These are phyloP conservation scores for Daldinia decipiens DNA, from an alignment of 495 filamentous ascomycete genomes.

Conservation along the genomic window DNA sequence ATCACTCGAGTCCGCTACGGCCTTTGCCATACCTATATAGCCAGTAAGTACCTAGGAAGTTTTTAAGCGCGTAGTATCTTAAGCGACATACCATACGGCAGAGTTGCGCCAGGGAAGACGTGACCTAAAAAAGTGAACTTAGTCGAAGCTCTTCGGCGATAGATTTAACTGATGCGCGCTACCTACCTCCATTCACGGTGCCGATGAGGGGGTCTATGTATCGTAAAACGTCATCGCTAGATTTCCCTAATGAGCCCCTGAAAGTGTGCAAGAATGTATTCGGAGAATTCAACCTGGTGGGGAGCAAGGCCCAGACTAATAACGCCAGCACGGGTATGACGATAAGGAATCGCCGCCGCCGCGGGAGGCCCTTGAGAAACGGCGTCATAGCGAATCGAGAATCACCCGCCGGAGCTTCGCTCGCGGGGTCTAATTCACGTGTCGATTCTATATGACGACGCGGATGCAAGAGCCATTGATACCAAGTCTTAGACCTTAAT, in stretches of 20 bases:
- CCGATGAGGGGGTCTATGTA: slow-evolving; percentile 69
- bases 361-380: slow-evolving; percentile 50
- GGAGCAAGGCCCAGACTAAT: slow-evolving; percentile 45
- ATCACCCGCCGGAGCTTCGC: slow-evolving; percentile 16
- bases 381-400: slow-evolving; percentile 41
- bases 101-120: slow-evolving; percentile 76
- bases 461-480: slow-evolving; percentile 25
- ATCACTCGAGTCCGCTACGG: slow-evolving; percentile 68
- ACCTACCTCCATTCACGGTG: slow-evolving; percentile 67
- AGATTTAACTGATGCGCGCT: not conserved
- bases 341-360: slow-evolving; percentile 50
- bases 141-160: slow-evolving; percentile 5
- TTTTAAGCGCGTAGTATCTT: not conserved
- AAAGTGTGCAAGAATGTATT: slow-evolving; percentile 30
- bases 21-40: slow-evolving; percentile 69
- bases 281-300: slow-evolving; percentile 49
- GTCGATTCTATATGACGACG: slow-evolving; percentile 16
- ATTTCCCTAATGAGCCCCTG: slow-evolving; percentile 29
- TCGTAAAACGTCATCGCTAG: slow-evolving; percentile 49
- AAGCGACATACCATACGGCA: slow-evolving; percentile 68
- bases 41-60: slow-evolving; percentile 12
- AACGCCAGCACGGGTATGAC: slow-evolving; percentile 43
- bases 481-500: slow-evolving; percentile 15
- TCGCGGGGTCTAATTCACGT: slow-evolving; percentile 20
- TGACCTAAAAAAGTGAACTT: slow-evolving; percentile 55